Conservation (phyloP, 2,329 filamentous ascomycete genomes). For the Onygenales sp. region DNA sequence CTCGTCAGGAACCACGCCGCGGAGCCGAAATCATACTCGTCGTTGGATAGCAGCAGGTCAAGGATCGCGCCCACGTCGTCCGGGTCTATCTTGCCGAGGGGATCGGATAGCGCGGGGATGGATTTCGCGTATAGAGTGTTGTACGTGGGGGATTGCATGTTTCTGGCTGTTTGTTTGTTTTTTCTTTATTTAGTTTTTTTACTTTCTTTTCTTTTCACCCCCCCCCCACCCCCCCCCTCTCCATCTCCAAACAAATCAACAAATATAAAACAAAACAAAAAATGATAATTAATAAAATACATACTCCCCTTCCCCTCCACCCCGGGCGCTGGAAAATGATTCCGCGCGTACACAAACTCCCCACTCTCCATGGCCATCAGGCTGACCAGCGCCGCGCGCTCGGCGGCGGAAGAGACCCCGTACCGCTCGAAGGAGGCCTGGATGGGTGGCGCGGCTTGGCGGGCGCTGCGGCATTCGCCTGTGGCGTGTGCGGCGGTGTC, state of each 20-base stretch:
- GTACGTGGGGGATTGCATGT: conserved; percentile 52
- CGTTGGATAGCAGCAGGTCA: conserved; percentile 39
- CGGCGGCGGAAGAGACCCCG: conserved; percentile 42
- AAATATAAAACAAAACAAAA: neutral
- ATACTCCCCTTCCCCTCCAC: conserved; percentile 43
- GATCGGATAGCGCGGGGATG: conserved; percentile 33
- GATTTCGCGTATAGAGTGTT: conserved; percentile 47
- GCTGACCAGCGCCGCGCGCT: conserved; percentile 61
- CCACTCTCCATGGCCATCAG: conserved; percentile 63
- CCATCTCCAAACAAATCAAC: neutral
- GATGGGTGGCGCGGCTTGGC: conserved; percentile 50
- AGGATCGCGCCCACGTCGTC: conserved; percentile 37
- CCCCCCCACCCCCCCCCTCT: neutral
- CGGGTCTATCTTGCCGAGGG: conserved; percentile 19
- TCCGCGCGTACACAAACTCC: conserved; percentile 62
- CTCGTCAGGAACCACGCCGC: conserved; percentile 53
- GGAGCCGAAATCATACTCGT: conserved; percentile 46
- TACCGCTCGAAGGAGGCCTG: conserved; percentile 50
- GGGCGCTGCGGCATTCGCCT: conserved; percentile 57
- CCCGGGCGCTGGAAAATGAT: conserved; percentile 42
- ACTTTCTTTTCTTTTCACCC: neutral
- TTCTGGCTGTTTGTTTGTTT: conserved; percentile 36
- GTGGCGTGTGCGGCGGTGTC: conserved; percentile 34
- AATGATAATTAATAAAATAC: neutral
- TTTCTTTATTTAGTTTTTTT: conserved; percentile 2